These are phyloP conservation scores for Glutinoglossum americanum DNA, from an alignment of 495 filamentous ascomycete genomes.

Conservation along the genomic window DNA sequence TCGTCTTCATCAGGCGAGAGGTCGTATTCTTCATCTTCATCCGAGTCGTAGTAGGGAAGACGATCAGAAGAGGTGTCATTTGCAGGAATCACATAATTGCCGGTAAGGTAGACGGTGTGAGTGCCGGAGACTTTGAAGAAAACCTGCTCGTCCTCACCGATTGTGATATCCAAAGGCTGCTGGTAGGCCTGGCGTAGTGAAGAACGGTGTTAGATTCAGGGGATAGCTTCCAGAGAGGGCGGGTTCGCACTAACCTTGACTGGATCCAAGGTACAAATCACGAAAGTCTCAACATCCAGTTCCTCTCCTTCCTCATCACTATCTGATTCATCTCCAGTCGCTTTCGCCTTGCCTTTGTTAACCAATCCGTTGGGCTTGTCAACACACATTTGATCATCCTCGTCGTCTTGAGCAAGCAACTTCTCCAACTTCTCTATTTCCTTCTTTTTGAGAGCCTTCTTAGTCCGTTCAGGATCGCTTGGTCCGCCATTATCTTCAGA, in stretches of 20 bases:
- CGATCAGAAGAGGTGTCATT: constrained; percentile 29
- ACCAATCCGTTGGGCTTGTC: constrained; percentile 40
- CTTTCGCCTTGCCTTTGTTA: constrained; percentile 42
- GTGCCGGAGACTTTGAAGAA: constrained; percentile 86
- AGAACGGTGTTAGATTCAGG: neutral
- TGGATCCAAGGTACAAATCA: constrained; percentile 84
- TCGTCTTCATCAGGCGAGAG: constrained; percentile 65
- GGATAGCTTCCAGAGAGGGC: neutral
- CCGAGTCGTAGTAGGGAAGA: constrained; percentile 38
- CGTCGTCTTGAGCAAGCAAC: constrained; percentile 9
- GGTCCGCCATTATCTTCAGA: constrained; percentile 71
- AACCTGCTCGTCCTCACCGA: constrained; percentile 64
- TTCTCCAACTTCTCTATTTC: constrained; percentile 25
- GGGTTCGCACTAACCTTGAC: constrained; percentile 35
- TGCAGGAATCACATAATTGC: constrained; percentile 65
- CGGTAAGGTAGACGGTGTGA: constrained; percentile 75
- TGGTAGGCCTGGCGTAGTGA: constrained; percentile 53
- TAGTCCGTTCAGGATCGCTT: constrained; percentile 71
- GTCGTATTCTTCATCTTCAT: constrained; percentile 55
- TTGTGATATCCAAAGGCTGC: constrained; percentile 79
- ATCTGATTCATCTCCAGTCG: constrained; percentile 40
- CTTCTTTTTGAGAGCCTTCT: constrained; percentile 55
- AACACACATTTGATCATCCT: constrained; percentile 33
- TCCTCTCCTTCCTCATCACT: constrained; percentile 39
- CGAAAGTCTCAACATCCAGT: constrained; percentile 59